A percentile compares a stretch with the other conserved stretches of the same genome.
Evolutionary conservation across 148 eudicot species (phyloP).

Genomic region (Rheum nobile): DNA sequence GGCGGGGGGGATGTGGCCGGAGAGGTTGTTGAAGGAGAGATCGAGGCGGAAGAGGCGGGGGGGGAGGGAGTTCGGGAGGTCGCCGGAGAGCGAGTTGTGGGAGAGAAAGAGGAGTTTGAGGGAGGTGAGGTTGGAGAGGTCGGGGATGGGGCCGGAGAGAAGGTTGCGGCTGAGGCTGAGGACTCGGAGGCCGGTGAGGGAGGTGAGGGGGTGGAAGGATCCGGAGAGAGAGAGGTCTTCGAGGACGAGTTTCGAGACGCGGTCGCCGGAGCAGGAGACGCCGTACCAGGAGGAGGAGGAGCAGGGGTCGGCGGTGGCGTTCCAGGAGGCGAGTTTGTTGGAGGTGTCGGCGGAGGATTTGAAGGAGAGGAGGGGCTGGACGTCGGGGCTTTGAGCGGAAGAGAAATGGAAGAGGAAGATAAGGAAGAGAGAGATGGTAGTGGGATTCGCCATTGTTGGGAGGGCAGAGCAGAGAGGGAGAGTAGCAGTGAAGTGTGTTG

Average conservation of each 20-base stretch:
- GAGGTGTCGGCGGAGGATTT: slow-evolving; percentile 34
- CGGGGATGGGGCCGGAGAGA: slow-evolving; percentile 27
- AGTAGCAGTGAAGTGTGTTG: not conserved
- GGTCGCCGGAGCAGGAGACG: slow-evolving; percentile 38
- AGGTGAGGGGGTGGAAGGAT: slow-evolving; percentile 14
- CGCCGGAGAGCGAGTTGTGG: slow-evolving; percentile 27
- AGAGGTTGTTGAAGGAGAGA: slow-evolving; percentile 26
- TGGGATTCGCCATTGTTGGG: slow-evolving; percentile 13
- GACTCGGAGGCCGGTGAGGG: slow-evolving; percentile 28
- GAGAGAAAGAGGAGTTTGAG: slow-evolving; percentile 27
- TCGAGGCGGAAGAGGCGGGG: slow-evolving; percentile 32
- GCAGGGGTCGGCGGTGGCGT: slow-evolving; percentile 21
- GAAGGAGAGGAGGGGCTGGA: slow-evolving; percentile 35
- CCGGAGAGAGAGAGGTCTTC: slow-evolving; percentile 35
- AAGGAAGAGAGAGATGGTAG: slow-evolving; percentile 8
- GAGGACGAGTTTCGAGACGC: slow-evolving; percentile 61
- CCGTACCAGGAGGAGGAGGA: slow-evolving; percentile 42
- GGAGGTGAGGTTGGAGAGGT: slow-evolving; percentile 20
- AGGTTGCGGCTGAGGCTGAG: slow-evolving; percentile 25
- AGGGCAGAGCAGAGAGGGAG: slow-evolving; percentile 9
- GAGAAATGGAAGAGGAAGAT: slow-evolving; percentile 8
- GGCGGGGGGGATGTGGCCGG: slow-evolving; percentile 17
- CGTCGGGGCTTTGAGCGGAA: slow-evolving; percentile 29
- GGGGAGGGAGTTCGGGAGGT: slow-evolving; percentile 20
- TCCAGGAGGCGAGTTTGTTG: slow-evolving; percentile 35